Conservation (phyloP, 1,284 basidiomycete genomes). For the Ganoderma multipileum region DNA sequence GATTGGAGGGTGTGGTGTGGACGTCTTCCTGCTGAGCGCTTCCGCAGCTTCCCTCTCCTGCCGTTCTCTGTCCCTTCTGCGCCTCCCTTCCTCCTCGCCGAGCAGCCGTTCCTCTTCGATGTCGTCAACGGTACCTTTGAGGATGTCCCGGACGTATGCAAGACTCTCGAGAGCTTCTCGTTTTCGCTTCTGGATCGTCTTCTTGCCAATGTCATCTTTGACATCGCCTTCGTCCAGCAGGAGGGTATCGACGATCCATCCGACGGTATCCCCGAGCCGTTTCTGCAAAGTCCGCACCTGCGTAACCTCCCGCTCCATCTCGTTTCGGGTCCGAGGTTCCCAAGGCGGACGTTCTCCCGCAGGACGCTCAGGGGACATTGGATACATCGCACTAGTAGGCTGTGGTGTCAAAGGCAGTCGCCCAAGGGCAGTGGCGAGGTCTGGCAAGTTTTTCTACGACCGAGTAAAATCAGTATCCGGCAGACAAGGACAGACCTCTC, state of each 20-base stretch:
- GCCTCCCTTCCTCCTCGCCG: conserved; percentile 55
- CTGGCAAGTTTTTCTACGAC: conserved; percentile 81
- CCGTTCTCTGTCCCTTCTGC: conserved; percentile 39
- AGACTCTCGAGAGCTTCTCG: conserved; percentile 76
- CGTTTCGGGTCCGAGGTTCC: conserved; percentile 69
- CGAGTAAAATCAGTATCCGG: conserved; percentile 8
- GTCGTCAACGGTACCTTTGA: conserved; percentile 57
- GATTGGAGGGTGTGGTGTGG: conserved; percentile 35
- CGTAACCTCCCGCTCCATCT: conserved; percentile 68
- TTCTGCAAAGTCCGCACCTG: conserved; percentile 61
- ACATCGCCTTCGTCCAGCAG: conserved; percentile 59
- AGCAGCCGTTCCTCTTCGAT: conserved; percentile 71
- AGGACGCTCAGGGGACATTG: conserved; percentile 66
- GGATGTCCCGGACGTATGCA: conserved; percentile 76
- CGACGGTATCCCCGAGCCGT: conserved; percentile 68
- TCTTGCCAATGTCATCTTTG: conserved; percentile 48
- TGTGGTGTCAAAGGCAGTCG: conserved; percentile 53
- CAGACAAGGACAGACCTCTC: background rate
- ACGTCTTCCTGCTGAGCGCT: conserved; percentile 27
- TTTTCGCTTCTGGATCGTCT: conserved; percentile 51
- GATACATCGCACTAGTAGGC: conserved; percentile 57
- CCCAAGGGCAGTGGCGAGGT: conserved; percentile 73
- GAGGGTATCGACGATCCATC: conserved; percentile 75
- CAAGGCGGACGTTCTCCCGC: conserved; percentile 64
- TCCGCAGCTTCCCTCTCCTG: conserved; percentile 30